Evolutionary conservation across 352 stramenopile genomes (phyloP).

Genomic region (Globisporangium lucens): DNA sequence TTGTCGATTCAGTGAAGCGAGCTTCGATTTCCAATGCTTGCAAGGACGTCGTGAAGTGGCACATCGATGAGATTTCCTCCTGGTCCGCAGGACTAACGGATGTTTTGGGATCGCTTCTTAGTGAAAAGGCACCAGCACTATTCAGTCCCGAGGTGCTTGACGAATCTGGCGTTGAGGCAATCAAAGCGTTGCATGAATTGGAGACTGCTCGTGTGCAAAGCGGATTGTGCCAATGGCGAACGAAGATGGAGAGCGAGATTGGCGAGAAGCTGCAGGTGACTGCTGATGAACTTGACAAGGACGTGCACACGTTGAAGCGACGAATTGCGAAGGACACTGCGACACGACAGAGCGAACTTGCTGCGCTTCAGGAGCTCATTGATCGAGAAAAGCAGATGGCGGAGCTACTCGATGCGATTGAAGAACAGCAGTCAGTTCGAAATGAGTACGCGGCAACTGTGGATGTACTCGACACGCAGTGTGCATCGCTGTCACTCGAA

Average conservation of each 20-base stretch:
- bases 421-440: conserved; percentile 67
- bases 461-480: conserved; percentile 52
- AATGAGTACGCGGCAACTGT: conserved; percentile 62
- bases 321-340: conserved; percentile 30
- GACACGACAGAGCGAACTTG: conserved; percentile 52
- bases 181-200: conserved; percentile 43
- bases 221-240: conserved; percentile 57
- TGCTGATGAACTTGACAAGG: conserved; percentile 35
- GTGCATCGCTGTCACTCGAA: conserved; percentile 59
- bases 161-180: conserved; percentile 28
- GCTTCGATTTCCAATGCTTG: conserved; percentile 37
- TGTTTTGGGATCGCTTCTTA: conserved; percentile 45
- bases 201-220: conserved; percentile 53
- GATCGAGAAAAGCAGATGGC: conserved; percentile 69
- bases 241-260: conserved; percentile 56
- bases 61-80: conserved; percentile 43
- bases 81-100: conserved; percentile 45
- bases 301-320: conserved; percentile 42
- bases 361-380: conserved; percentile 63
- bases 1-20: conserved; percentile 29
- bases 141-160: conserved; percentile 39
- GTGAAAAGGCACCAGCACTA: conserved; percentile 36
- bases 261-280: conserved; percentile 31
- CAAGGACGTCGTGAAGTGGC: conserved; percentile 39
- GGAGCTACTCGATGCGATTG: conserved; percentile 67